A percentile compares a stretch with the other conserved stretches of the same genome.
Evolutionary conservation across 805 yeast genomes (phyloP).

Genomic region (Trichomonascus vanleenenianus): DNA sequence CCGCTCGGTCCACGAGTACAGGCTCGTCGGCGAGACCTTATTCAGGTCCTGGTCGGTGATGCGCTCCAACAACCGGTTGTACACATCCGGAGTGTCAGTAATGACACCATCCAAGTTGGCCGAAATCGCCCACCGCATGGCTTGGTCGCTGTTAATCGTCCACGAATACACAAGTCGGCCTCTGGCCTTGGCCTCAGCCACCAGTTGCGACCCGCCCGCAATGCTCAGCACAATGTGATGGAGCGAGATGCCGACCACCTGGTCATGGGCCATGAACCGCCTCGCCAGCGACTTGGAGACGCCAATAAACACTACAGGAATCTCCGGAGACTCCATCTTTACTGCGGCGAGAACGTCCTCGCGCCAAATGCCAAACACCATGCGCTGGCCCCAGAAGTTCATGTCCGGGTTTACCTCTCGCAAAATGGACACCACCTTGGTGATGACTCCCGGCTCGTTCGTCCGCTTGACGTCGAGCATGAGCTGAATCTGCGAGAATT

Average conservation of each 20-base stretch:
- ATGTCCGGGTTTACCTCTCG: conserved; percentile 33
- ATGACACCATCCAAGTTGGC: conserved; percentile 34
- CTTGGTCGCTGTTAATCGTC: conserved; percentile 41
- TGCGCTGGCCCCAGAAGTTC: conserved; percentile 37
- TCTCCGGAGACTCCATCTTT: conserved; percentile 30
- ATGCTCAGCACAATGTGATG: conserved; percentile 38
- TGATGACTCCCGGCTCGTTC: conserved; percentile 37
- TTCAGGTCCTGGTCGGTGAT: conserved; percentile 11
- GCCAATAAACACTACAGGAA: conserved; percentile 32
- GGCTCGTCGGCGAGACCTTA: conserved; percentile 4
- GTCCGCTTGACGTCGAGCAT: conserved; percentile 48
- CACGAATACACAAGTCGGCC: conserved; percentile 39
- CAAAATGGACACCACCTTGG: conserved; percentile 33
- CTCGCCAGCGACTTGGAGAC: conserved; percentile 31
- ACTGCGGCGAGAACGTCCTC: conserved; percentile 39
- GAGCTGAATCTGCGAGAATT: conserved; percentile 25
- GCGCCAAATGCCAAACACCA: conserved; percentile 49
- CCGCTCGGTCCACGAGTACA: conserved; percentile 7
- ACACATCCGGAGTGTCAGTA: conserved; percentile 30
- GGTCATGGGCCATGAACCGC: conserved; percentile 35
- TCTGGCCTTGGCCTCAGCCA: conserved; percentile 27
- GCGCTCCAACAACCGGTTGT: conserved; percentile 6
- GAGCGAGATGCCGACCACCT: conserved; percentile 51
- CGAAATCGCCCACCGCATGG: conserved; percentile 32
- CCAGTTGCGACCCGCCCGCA: conserved; percentile 29